phyloP scores from a whole-genome alignment of 2,329 filamentous ascomycete species.

The Capronia coronata region DNA sequence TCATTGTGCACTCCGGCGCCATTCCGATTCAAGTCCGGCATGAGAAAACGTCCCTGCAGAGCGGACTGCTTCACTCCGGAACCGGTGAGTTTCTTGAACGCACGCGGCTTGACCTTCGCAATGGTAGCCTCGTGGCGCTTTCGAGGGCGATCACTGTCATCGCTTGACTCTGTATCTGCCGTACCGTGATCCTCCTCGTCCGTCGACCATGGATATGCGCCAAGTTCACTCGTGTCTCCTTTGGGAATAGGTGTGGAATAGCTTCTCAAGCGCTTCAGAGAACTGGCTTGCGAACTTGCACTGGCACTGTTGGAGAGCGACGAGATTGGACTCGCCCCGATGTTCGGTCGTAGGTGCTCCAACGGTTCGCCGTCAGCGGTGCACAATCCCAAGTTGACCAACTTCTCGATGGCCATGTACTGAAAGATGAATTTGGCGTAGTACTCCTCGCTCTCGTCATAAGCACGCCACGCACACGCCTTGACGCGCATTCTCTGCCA shows the following conservation, averaged over 20 bases:
- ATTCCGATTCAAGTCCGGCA: background rate
- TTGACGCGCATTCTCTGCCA: background rate
- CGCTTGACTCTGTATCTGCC: background rate
- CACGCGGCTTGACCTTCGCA: background rate
- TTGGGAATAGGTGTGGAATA: too few species aligned
- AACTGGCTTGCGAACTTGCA: background rate
- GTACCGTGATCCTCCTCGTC: background rate
- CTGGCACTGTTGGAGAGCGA: background rate
- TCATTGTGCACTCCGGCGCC: background rate
- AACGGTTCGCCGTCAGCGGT: conserved; percentile 60
- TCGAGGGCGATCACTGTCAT: background rate
- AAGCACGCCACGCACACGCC: background rate
- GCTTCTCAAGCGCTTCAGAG: conserved; percentile 6
- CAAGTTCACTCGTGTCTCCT: background rate
- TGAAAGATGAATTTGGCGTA: conserved; percentile 18
- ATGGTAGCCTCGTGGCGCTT: background rate
- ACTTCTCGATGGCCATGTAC: conserved; percentile 16
- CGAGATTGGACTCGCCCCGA: background rate
- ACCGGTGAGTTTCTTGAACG: too few species aligned
- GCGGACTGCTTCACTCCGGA: background rate
- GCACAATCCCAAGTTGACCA: conserved; percentile 79
- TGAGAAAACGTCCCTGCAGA: background rate
- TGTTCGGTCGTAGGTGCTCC: background rate
- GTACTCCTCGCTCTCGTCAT: conserved; percentile 10
- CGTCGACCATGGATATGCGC: background rate